Conservation (phyloP, 805 yeast genomes). For the Danielia reshetovae region DNA sequence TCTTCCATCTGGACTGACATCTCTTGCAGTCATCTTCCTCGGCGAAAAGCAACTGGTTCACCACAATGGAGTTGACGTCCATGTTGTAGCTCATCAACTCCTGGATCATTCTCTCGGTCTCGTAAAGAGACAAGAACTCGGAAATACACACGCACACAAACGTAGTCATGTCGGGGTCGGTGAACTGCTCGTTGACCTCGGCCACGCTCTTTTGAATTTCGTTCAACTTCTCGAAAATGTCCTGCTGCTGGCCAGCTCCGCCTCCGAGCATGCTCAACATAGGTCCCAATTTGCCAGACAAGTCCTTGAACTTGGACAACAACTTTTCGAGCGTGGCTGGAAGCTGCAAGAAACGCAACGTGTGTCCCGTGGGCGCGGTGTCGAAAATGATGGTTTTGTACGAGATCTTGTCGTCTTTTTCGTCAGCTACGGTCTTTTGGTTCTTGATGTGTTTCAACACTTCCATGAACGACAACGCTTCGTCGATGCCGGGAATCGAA, state of each 20-base stretch:
- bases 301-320: conserved; percentile 79
- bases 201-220: conserved; percentile 77
- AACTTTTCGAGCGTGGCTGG: conserved; percentile 90
- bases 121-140: conserved; percentile 92
- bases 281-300: conserved; percentile 86
- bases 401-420: conserved; percentile 22
- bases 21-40: conserved; percentile 80
- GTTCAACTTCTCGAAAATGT: conserved; percentile 72
- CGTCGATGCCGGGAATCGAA: conserved; percentile 97
- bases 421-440: conserved; percentile 41
- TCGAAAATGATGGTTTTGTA: conserved; percentile 93
- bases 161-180: conserved; percentile 93
- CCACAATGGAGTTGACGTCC: conserved; percentile 95
- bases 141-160: conserved; percentile 96
- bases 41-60: conserved; percentile 91
- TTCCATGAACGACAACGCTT: conserved; percentile 96
- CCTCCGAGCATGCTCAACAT: conserved; percentile 77
- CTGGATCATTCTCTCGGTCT: conserved; percentile 96
- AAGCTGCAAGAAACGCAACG: conserved; percentile 88
- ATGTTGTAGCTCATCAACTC: conserved; percentile 91
- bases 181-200: conserved; percentile 91
- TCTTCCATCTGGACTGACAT: conserved; percentile 88
- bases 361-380: conserved; percentile 99
- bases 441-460: conserved; percentile 93
- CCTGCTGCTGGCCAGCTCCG: conserved; percentile 56